Base-by-base conservation (phyloP, 176 grass and related monocot species). In the Hsuehochloa calcarea region DNA sequence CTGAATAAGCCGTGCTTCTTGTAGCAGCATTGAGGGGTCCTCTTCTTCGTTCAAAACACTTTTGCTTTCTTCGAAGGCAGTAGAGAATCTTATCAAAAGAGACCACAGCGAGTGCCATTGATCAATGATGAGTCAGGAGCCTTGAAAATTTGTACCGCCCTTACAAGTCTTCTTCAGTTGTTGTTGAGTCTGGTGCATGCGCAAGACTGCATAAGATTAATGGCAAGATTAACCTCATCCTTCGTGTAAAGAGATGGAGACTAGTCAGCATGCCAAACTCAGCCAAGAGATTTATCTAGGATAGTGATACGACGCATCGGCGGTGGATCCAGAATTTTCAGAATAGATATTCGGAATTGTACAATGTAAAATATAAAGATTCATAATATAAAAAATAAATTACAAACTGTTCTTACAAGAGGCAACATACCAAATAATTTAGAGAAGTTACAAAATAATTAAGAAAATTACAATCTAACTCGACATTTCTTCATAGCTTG, bases 231-330 rank as follows among this genome's bases (percentile, higher is more conserved):
- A 55, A 39, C 17, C 5, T 68, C 61, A n/a, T 68, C 71, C 13
- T 45, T 25, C 39, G 63, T 87, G 86, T 70, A 82, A 87, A 87
- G 78, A 13, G 22, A 17, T 19, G 26, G 8, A 63, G 27, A 39
- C 79, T 58, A 58, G 70, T 80, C 68, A 74, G 77, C 77, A 45
- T 16, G 69, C n/a, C 31, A 39, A 6, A 39, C 15, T 55, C 12
- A 56, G 47, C 8, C 4, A n/a, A 52, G 20, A 10, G 3, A 27
- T 65, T 20, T 51, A 34, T 34, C 31, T 34, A 34, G 31, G 31
- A 34, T 34, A 34, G 3, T 34, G 31, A 34, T 34, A 34, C 2
- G 31, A n/a, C n/a, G n/a, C n/a, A n/a, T n/a, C n/a, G n/a, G n/a
- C n/a, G n/a, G n/a, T n/a, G n/a, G n/a, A n/a, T n/a, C n/a, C n/a